These are phyloP conservation scores for Mariannaea sp. DNA, from an alignment of 2,329 filamentous ascomycete species.

Conservation along the genomic window DNA sequence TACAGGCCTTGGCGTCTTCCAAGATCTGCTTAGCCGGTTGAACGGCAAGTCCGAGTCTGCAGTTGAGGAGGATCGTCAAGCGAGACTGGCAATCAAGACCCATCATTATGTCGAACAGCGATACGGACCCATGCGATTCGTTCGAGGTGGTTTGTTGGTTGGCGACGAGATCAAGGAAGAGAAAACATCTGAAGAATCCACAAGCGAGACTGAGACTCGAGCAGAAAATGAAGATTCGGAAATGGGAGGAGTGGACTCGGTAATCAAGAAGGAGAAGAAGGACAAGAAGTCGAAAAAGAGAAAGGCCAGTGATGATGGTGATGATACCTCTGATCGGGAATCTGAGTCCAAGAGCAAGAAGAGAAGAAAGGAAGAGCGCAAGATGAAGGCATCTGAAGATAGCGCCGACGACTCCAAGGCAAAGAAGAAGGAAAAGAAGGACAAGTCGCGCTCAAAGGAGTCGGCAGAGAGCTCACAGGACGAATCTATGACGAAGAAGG, in stretches of 20 bases:
- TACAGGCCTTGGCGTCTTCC: conserved; percentile 85
- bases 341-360: conserved; percentile 44
- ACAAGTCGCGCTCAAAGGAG: conserved; percentile 41
- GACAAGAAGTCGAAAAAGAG: conserved; percentile 57
- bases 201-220: conserved; percentile 13
- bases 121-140: conserved; percentile 83
- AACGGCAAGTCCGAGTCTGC: conserved; percentile 85
- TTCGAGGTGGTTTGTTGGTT: conserved; percentile 76
- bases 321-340: conserved; percentile 40
- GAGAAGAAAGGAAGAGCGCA: conserved; percentile 45
- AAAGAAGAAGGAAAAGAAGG: conserved; percentile 46
- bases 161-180: conserved; percentile 58
- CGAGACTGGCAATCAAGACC: conserved; percentile 71
- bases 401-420: conserved; percentile 24
- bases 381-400: conserved; percentile 39
- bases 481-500: conserved; percentile 31
- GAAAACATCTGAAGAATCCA: conserved; percentile 18
- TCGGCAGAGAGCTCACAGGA: conserved; percentile 31
- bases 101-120: conserved; percentile 74
- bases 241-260: conserved; percentile 28
- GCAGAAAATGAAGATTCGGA: conserved; percentile 29
- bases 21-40: conserved; percentile 81
- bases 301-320: conserved; percentile 50
- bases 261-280: conserved; percentile 42
- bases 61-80: conserved; percentile 71